Conservation (phyloP, 2,329 filamentous ascomycete genomes). For the Calycina herbarum region DNA sequence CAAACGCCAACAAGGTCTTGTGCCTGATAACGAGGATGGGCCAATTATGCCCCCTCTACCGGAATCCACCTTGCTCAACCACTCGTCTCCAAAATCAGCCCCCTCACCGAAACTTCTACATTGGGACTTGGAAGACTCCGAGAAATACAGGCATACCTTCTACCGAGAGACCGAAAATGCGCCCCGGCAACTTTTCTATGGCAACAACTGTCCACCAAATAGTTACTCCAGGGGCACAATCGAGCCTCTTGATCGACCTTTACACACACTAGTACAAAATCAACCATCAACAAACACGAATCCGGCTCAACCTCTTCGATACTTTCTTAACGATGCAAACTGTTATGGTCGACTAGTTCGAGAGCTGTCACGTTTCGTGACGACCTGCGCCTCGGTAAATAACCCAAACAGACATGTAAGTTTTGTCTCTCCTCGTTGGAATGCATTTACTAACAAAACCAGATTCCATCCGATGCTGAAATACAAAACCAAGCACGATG, state of each 20-base stretch:
- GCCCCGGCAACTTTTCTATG: not conserved
- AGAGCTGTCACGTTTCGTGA: slow-evolving; percentile 54
- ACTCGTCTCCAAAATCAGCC: not conserved
- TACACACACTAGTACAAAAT: slow-evolving; percentile 25
- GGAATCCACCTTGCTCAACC: slow-evolving; percentile 12
- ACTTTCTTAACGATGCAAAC: slow-evolving; percentile 60
- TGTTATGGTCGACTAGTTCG: slow-evolving; percentile 57
- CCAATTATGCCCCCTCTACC: slow-evolving; percentile 25
- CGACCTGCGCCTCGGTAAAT: slow-evolving; percentile 55
- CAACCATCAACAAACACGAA: slow-evolving; percentile 35
- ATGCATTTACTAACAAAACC: slow-evolving; percentile 6
- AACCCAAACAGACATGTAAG: slow-evolving; percentile 56
- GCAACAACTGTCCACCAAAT: not conserved
- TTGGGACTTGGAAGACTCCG: slow-evolving; percentile 32
- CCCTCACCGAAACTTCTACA: slow-evolving; percentile 29
- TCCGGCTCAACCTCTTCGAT: slow-evolving; percentile 34
- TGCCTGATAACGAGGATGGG: slow-evolving; percentile 23
- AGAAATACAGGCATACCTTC: slow-evolving; percentile 13
- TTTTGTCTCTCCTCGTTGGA: not conserved
- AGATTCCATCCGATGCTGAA: slow-evolving; percentile 57
- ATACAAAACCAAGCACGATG: slow-evolving; percentile 64
- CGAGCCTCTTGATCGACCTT: slow-evolving; percentile 17
- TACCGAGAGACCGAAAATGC: not conserved
- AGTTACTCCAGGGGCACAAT: slow-evolving; percentile 5
- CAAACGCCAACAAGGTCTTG: slow-evolving; percentile 38